Base-by-base conservation (phyloP, 2,329 filamentous ascomycete species). In the Fusarium sp. region DNA sequence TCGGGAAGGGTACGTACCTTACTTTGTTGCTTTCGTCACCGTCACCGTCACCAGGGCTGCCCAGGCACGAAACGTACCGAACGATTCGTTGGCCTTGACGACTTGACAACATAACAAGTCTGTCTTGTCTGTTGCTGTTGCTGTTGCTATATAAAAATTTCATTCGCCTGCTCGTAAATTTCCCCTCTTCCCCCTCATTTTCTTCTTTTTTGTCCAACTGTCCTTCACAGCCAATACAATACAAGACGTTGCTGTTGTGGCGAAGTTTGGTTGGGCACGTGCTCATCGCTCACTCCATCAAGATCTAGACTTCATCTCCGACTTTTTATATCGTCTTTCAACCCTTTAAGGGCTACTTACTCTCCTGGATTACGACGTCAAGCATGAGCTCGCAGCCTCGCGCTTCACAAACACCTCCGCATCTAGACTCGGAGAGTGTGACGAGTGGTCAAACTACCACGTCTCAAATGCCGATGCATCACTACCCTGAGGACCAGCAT, bases 241-340 rank as follows among this genome's bases (percentile, higher is more conserved):
- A 31, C 35, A 31, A 38, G 31, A 38, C 48, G 47, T 46, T 61
- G 37, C 24, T 50, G 52, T 39, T 55, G 67, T 69, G 67, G 67
- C 67, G 63, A 68, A 49, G 49, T 68, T 46, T 20, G 53, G 28
- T 52, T 63, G 67, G 48, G 67, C 67, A 69, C 67, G 67, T 69
- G 67, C 66, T 49, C 53, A 41, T 44, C 31, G 46, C 37, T 50
- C 38, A 47, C 46, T 65, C 59, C 46, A 53, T 54, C 46, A 53
- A 18, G 18, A 44, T 62, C 39, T 43, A 47, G 61, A 46, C 50
- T 43, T 50, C 23, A 47, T 41, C 53, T 35, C 37, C 61, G 33
- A 59, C 58, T 47, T 52, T 13, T 29, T 16, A 42, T 39, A 54
- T 38, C 42, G 20, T 26, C 41, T 13, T 56, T 59, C 44, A 60